phyloP scores from a whole-genome alignment of 78 protist species.

The Speleostelium caveatum region DNA sequence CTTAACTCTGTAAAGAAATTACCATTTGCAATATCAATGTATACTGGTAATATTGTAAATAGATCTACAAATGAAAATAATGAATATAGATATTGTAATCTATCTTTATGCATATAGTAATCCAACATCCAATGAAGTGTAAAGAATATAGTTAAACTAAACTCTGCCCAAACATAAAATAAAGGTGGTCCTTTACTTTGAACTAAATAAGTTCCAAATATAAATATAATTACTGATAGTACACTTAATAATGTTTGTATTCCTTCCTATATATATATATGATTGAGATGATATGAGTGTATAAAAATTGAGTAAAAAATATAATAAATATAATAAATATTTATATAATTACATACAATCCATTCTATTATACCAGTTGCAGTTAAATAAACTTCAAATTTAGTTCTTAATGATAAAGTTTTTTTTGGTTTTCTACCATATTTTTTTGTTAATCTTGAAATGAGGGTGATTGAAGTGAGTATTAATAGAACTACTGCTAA shows the following conservation, averaged over 20 bases:
- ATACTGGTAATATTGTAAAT: conserved; percentile 59
- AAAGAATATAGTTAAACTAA: conserved; percentile 55
- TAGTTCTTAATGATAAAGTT: conserved; percentile 48
- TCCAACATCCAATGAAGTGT: conserved; percentile 76
- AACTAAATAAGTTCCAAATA: conserved; percentile 55
- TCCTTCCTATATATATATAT: conserved; percentile 43
- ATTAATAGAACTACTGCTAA: conserved; percentile 9
- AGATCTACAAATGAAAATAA: conserved; percentile 70
- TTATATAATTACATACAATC: conserved; percentile 19
- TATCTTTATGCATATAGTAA: conserved; percentile 60
- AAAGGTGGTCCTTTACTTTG: conserved; percentile 24
- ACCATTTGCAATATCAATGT: conserved; percentile 55
- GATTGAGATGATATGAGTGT: no score
- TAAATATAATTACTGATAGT: conserved; percentile 50
- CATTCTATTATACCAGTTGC: conserved; percentile 68
- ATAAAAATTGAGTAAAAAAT: no score
- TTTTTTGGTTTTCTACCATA: not conserved
- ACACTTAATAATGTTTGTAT: conserved; percentile 48
- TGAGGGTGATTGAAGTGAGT: conserved; percentile 26
- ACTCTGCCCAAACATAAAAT: conserved; percentile 34
- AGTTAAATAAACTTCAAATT: conserved; percentile 53
- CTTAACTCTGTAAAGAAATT: conserved; percentile 35
- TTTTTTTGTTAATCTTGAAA: conserved; percentile 10
- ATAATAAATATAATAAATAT: no score
- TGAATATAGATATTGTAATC: conserved; percentile 54